Evolutionary conservation across 1,139 yeast genomes (phyloP).

Genomic region (Candida freyschussii): DNA sequence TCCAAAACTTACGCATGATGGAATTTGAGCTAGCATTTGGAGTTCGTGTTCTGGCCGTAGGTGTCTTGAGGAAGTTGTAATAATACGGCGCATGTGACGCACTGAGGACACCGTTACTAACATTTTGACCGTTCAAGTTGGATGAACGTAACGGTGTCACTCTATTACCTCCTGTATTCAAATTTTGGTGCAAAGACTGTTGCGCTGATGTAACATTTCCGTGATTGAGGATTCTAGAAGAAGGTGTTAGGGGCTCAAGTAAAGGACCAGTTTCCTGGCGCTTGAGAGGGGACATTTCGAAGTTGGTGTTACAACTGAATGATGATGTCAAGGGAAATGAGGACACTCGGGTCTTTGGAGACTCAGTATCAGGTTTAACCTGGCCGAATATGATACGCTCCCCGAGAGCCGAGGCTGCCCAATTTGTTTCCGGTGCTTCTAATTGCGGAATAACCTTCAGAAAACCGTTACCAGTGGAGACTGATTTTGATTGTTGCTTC

Average conservation of each 20-base stretch:
- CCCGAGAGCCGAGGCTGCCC: conserved; percentile 35
- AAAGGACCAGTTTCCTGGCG: conserved; percentile 59
- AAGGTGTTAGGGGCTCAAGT: conserved; percentile 42
- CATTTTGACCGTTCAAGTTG: conserved; percentile 13
- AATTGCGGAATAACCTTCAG: conserved; percentile 33
- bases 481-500: conserved; percentile 15
- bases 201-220: conserved; percentile 16
- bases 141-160: conserved; percentile 23
- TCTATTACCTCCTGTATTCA: too few relatives aligned
- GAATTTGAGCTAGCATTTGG: conserved; percentile 29
- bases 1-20: conserved; percentile 48
- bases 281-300: conserved; percentile 57
- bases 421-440: conserved; percentile 36
- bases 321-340: conserved; percentile 38
- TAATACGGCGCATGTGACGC: conserved; percentile 18
- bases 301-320: conserved; percentile 61
- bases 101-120: conserved; percentile 9
- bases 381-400: conserved; percentile 30
- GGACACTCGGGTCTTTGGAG: conserved; percentile 7
- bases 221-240: conserved; percentile 23
- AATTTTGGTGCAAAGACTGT: conserved; percentile 5
- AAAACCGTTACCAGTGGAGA: conserved; percentile 13
- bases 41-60: conserved; percentile 25
- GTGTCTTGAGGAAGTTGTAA: conserved; percentile 23
- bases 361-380: conserved; percentile 13